Conservation (phyloP, 352 stramenopile species). For the Stephanocyclus meneghinianus region DNA sequence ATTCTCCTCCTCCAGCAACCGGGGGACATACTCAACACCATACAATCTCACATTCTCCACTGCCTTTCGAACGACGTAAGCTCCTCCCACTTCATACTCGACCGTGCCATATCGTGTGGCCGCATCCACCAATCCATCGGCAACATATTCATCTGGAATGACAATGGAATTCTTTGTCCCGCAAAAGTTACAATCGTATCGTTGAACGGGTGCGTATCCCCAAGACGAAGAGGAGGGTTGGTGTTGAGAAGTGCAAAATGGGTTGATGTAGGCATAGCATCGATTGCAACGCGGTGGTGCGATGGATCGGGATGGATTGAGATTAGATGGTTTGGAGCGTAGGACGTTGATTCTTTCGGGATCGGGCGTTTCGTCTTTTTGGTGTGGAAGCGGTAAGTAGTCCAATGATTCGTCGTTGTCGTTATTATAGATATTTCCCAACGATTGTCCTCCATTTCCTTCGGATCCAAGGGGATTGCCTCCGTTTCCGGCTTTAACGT, state of each 20-base stretch:
- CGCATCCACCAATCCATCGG: slow-evolving; percentile 27
- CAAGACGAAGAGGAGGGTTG: slow-evolving; percentile 22
- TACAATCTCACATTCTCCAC: slow-evolving; percentile 67
- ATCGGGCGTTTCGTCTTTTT: slow-evolving; percentile 17
- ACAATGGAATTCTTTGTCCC: slow-evolving; percentile 33
- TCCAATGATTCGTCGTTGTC: slow-evolving; percentile 30
- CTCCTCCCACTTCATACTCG: slow-evolving; percentile 68
- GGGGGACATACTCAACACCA: slow-evolving; percentile 59
- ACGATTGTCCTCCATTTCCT: slow-evolving; percentile 26
- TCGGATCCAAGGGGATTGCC: neutral
- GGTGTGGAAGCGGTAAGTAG: slow-evolving; percentile 33
- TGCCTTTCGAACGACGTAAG: slow-evolving; percentile 60
- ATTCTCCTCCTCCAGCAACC: slow-evolving; percentile 5
- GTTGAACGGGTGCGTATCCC: slow-evolving; percentile 29
- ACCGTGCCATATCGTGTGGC: slow-evolving; percentile 54
- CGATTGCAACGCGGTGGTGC: slow-evolving; percentile 59
- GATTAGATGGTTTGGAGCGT: neutral
- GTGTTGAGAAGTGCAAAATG: slow-evolving; percentile 55
- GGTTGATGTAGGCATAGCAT: slow-evolving; percentile 77
- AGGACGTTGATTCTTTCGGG: slow-evolving; percentile 47
- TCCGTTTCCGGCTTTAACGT: neutral
- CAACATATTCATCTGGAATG: slow-evolving; percentile 37
- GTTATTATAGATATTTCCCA: slow-evolving; percentile 42
- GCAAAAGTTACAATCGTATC: slow-evolving; percentile 55
- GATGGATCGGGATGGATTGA: slow-evolving; percentile 12